These are phyloP conservation scores for Dacryopinax spathularia DNA, from an alignment of 768 basidiomycete species.

Conservation along the genomic window DNA sequence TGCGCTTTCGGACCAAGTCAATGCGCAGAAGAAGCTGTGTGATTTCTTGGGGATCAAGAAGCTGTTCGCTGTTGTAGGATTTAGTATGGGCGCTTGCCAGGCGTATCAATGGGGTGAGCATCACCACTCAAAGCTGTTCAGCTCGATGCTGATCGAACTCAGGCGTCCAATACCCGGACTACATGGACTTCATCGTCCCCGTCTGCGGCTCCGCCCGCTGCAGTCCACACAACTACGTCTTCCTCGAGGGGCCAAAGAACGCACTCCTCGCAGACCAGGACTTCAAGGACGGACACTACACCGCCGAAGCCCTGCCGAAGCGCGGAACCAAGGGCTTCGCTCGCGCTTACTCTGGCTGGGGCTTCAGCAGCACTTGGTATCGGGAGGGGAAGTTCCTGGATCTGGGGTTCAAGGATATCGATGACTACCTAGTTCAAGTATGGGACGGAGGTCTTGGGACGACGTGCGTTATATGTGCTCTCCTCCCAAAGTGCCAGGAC, in stretches of 20 bases:
- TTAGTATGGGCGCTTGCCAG: constrained; percentile 4
- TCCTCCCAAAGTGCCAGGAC: neutral
- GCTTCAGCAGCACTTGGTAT: neutral
- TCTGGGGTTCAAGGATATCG: neutral
- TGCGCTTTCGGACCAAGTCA: neutral
- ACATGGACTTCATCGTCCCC: neutral
- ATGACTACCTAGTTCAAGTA: neutral
- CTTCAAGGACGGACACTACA: constrained; percentile 6
- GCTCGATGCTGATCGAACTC: neutral
- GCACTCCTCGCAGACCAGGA: constrained; percentile 2
- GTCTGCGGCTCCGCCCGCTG: neutral
- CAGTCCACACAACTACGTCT: constrained; percentile 1
- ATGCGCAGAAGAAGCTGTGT: constrained; percentile 2
- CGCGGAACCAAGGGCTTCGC: constrained; percentile 5
- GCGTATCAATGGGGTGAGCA: constrained; percentile 5
- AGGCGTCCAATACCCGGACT: constrained; percentile 5
- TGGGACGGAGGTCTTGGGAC: neutral
- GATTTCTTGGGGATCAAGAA: constrained; percentile 1
- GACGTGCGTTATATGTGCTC: neutral
- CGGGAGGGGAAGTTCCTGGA: neutral
- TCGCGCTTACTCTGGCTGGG: constrained; percentile 4
- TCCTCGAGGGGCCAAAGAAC: constrained; percentile 3
- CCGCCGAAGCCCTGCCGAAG: neutral
- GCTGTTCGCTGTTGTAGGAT: constrained; percentile 1
- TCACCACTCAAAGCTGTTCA: no score